phyloP scores from a whole-genome alignment of 106 monocot species.

The Cymbidium sinense region DNA sequence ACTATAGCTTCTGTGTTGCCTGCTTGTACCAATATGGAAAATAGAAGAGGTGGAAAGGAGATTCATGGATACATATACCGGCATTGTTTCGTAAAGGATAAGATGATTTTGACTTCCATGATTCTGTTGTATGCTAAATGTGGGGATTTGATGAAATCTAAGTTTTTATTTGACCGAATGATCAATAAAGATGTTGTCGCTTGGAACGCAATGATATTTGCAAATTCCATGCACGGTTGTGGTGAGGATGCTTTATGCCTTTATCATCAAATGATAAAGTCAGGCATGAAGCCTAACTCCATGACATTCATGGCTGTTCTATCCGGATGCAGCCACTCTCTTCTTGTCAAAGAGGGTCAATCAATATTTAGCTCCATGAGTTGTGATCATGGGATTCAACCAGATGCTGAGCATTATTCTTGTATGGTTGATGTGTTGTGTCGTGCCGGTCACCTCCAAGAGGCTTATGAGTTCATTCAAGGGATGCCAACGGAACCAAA shows the following conservation, averaged over 20 bases:
- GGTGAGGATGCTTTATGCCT: constrained; percentile 44
- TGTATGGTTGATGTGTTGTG: constrained; percentile 65
- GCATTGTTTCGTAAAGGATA: constrained; percentile 16
- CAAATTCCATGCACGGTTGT: constrained; percentile 69
- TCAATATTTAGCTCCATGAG: constrained; percentile 44
- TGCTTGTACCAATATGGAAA: constrained; percentile 38
- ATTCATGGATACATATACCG: constrained; percentile 42
- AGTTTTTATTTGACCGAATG: constrained; percentile 37
- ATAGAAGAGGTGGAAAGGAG: constrained; percentile 40
- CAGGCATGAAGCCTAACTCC: constrained; percentile 37
- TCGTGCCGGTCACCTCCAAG: constrained; percentile 40
- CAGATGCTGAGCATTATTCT: constrained; percentile 58
- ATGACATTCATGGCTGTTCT: constrained; percentile 50
- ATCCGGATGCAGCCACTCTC: constrained; percentile 68
- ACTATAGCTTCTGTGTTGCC: constrained; percentile 53
- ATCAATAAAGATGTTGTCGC: constrained; percentile 39
- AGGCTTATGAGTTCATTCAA: constrained; percentile 52
- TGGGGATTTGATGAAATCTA: constrained; percentile 47
- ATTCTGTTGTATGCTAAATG: constrained; percentile 64
- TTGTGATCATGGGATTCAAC: constrained; percentile 28
- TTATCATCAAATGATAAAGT: constrained; percentile 31
- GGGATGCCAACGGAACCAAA: constrained; percentile 54
- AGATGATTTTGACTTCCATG: constrained; percentile 37
- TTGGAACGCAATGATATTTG: constrained; percentile 72
- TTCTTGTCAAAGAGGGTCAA: constrained; percentile 44